A percentile compares a stretch with the other conserved stretches of the same genome.
Evolutionary conservation across 139 green algal species (phyloP).

Genomic region (Monoraphidium neglectum): DNA sequence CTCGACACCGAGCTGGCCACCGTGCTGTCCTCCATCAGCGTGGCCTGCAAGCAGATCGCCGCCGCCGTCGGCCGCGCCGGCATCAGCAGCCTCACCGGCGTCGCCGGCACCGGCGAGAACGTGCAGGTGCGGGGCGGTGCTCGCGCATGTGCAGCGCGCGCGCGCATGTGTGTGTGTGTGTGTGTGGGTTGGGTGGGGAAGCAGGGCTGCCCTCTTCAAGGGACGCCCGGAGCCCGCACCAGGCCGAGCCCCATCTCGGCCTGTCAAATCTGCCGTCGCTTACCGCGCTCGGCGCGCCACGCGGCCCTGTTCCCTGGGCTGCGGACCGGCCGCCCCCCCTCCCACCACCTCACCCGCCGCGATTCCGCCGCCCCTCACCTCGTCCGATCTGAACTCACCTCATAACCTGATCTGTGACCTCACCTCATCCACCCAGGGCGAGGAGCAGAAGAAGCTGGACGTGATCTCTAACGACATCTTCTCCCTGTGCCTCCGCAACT

Average conservation of each 20-base stretch:
- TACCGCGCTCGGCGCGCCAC: too few relatives aligned
- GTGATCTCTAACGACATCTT: constrained; percentile 99
- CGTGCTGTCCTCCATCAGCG: constrained; percentile 91
- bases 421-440: constrained; percentile 64
- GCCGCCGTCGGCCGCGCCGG: constrained; percentile 90
- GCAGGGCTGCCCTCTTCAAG: neutral
- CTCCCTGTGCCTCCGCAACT: constrained; percentile 82
- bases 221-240: neutral
- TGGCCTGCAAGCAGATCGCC: constrained; percentile 98
- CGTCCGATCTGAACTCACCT: too few relatives aligned
- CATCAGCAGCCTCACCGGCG: constrained; percentile 93
- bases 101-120: constrained; percentile 68
- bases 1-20: constrained; percentile 93
- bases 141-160: too few relatives aligned
- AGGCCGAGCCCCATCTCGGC: too few relatives aligned
- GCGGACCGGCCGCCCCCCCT: too few relatives aligned
- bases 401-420: neutral
- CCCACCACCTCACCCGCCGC: too few relatives aligned
- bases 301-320: too few relatives aligned
- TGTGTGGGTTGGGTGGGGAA: too few relatives aligned
- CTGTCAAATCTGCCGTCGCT: too few relatives aligned
- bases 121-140: constrained; percentile 40
- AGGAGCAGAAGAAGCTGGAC: constrained; percentile 99
- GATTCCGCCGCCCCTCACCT: too few relatives aligned
- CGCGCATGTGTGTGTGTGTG: neutral